A percentile compares a stretch with the other conserved stretches of the same genome.
Evolutionary conservation across 768 basidiomycete species (phyloP).

Genomic region (Leccinum boreale): DNA sequence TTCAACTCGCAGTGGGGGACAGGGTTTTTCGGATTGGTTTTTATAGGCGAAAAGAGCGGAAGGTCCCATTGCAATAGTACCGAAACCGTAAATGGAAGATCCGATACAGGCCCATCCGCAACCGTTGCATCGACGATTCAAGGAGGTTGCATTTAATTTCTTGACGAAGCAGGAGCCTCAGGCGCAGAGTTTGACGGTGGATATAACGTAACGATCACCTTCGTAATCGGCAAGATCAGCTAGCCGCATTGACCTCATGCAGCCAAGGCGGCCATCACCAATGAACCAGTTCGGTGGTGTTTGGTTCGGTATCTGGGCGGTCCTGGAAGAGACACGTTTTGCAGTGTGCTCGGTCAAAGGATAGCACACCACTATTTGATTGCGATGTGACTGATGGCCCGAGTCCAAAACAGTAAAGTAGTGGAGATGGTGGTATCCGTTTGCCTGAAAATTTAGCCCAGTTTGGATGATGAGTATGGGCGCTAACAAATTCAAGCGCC

Average conservation of each 20-base stretch:
- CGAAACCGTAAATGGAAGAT: constrained; percentile 5
- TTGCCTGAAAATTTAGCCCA: background rate
- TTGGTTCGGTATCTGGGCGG: background rate
- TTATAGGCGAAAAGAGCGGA: constrained; percentile 20
- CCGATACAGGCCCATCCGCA: background rate
- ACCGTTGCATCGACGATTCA: constrained; percentile 4
- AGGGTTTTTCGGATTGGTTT: constrained; percentile 1
- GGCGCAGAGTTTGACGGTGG: background rate
- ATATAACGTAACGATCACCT: background rate
- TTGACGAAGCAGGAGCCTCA: background rate
- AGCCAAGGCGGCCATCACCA: background rate
- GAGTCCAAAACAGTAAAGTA: background rate
- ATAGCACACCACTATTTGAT: background rate
- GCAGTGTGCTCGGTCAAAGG: background rate
- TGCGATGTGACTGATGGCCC: background rate
- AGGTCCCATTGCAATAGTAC: background rate
- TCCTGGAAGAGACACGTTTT: background rate
- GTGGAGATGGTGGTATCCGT: background rate
- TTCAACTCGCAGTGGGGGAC: background rate
- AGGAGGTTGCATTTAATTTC: constrained; percentile 4
- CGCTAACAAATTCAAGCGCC: background rate
- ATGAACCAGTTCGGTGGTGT: constrained; percentile 6
- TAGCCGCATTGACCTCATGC: constrained; percentile 8
- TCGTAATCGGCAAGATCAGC: constrained; percentile 10
- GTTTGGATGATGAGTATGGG: background rate